These are phyloP conservation scores for Fusarium nygamai DNA, from an alignment of 2,329 filamentous ascomycete genomes.

Conservation along the genomic window DNA sequence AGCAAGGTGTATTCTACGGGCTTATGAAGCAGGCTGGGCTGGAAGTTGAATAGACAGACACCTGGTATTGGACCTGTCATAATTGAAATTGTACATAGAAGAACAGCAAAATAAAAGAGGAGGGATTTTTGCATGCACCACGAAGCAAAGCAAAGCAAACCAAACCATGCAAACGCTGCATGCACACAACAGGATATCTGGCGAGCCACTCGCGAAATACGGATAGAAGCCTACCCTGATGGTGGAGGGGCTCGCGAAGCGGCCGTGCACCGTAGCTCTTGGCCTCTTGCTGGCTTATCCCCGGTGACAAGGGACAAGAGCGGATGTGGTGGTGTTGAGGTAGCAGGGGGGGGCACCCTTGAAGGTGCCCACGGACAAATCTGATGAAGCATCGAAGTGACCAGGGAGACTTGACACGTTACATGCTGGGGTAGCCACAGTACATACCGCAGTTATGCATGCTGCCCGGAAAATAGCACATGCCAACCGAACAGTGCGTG, in stretches of 20 bases:
- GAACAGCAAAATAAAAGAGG: slow-evolving; percentile 13
- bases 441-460: background rate
- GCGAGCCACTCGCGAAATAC: slow-evolving; percentile 7
- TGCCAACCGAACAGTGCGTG: slow-evolving; percentile 3
- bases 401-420: slow-evolving; percentile 34
- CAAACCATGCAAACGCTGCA: background rate
- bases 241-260: slow-evolving; percentile 9
- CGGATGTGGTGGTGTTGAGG: slow-evolving; percentile 23
- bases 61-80: background rate
- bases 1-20: slow-evolving; percentile 83
- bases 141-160: background rate
- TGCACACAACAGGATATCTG: background rate
- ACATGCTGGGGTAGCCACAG: slow-evolving; percentile 30
- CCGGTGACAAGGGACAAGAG: slow-evolving; percentile 22
- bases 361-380: slow-evolving; percentile 21
- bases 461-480: background rate
- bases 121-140: slow-evolving; percentile 6
- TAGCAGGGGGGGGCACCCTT: slow-evolving; percentile 10
- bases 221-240: slow-evolving; percentile 17
- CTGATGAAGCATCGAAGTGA: slow-evolving; percentile 30
- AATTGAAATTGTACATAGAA: slow-evolving; percentile 22
- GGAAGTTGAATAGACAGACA: slow-evolving; percentile 53
- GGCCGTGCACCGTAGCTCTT: slow-evolving; percentile 14
- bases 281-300: slow-evolving; percentile 22
- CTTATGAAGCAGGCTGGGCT: slow-evolving; percentile 92